Conservation (phyloP, 179 eudicot genomes). For the Carnegiea gigantea region DNA sequence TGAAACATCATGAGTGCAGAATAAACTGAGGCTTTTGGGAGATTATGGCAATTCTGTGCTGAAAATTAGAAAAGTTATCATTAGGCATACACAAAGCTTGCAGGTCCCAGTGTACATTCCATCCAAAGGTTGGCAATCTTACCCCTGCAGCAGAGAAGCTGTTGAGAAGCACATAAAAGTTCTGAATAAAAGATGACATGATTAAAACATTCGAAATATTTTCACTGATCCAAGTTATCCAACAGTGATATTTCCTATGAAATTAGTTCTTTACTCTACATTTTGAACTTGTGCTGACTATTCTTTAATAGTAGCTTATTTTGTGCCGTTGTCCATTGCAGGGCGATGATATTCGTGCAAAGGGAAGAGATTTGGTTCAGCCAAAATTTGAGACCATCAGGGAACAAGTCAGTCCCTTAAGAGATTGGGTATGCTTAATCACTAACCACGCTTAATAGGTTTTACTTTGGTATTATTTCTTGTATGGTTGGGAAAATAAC, state of each 20-base stretch:
- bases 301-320: not conserved
- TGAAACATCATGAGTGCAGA: not conserved
- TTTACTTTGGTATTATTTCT: not conserved
- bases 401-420: constrained; percentile 62
- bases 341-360: constrained; percentile 60
- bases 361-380: constrained; percentile 63
- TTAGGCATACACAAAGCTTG: not conserved
- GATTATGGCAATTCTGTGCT: not conserved
- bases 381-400: constrained; percentile 55
- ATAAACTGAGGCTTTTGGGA: not conserved
- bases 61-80: not conserved
- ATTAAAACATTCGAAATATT: not conserved
- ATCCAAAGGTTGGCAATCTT: too few species aligned
- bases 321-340: constrained; percentile 14
- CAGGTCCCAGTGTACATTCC: too few species aligned
- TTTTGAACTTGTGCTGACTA: not conserved
- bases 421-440: constrained; percentile 60
- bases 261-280: too few species aligned
- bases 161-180: not conserved
- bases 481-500: constrained; percentile 1
- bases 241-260: too few species aligned
- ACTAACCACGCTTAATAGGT: not conserved
- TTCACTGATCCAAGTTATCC: too few species aligned
- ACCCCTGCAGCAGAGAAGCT: too few species aligned
- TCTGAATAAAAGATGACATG: not conserved